These are phyloP conservation scores for Pouteria campechiana DNA, from an alignment of 179 eudicot species.

Conservation along the genomic window DNA sequence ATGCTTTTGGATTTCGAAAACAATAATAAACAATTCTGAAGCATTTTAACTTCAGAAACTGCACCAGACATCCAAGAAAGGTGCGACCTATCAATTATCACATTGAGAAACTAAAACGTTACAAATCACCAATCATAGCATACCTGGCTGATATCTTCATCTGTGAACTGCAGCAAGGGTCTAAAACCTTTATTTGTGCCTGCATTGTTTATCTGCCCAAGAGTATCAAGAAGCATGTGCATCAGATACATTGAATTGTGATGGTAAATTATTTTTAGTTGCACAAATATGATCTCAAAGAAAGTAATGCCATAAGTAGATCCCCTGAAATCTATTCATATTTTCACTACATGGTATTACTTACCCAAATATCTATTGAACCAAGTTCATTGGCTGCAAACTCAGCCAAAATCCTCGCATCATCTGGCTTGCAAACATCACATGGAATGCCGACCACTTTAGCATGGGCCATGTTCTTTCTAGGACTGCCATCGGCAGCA, in stretches of 20 bases:
- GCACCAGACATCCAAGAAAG: too few relatives aligned
- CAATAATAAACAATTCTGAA: too few relatives aligned
- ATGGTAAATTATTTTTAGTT: too few relatives aligned
- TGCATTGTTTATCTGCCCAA: slow-evolving; percentile 83
- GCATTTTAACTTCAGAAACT: too few relatives aligned
- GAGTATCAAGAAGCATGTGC: neutral
- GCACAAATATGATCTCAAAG: too few relatives aligned
- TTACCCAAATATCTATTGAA: slow-evolving; percentile 89
- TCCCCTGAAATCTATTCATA: too few relatives aligned
- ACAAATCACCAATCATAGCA: neutral
- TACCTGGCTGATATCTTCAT: slow-evolving; percentile 90
- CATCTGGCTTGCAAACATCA: slow-evolving; percentile 82
- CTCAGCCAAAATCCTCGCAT: slow-evolving; percentile 54
- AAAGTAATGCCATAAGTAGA: too few relatives aligned
- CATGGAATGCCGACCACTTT: slow-evolving; percentile 83
- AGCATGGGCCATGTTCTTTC: slow-evolving; percentile 38
- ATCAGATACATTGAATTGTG: too few relatives aligned
- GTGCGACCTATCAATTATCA: too few relatives aligned
- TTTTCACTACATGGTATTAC: too few relatives aligned
- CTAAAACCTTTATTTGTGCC: slow-evolving; percentile 97
- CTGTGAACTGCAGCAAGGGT: slow-evolving; percentile 86
- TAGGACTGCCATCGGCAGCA: slow-evolving; percentile 26
- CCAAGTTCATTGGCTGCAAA: slow-evolving; percentile 75
- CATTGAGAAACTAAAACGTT: too few relatives aligned
- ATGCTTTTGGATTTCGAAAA: too few relatives aligned